Percentiles rank a stretch among this genome's conserved stretches.
Evolutionary conservation across 2,329 filamentous ascomycete species (phyloP).

Genomic region (Lachnellula suecica): DNA sequence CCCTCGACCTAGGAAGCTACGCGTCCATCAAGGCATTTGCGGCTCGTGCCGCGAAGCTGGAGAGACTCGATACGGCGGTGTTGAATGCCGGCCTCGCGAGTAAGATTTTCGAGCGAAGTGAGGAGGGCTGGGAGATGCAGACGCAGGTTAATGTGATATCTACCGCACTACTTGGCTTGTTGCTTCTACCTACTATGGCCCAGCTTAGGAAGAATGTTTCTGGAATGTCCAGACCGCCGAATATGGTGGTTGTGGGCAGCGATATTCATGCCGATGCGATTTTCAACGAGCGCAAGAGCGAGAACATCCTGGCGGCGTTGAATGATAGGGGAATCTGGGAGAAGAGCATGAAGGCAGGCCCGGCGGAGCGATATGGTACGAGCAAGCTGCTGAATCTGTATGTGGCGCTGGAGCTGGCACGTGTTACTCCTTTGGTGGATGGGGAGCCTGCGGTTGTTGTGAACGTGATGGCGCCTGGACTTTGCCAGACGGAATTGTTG

Average conservation of each 20-base stretch:
- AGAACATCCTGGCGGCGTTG: slow-evolving; percentile 13
- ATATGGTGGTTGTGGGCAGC: slow-evolving; percentile 40
- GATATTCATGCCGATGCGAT: slow-evolving; percentile 35
- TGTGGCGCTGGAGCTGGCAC: slow-evolving; percentile 22
- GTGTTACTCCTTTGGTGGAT: slow-evolving; percentile 14
- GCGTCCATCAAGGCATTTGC: slow-evolving; percentile 6
- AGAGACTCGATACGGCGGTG: slow-evolving; percentile 11
- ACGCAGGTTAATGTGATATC: slow-evolving; percentile 29
- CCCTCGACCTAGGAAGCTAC: slow-evolving; percentile 5
- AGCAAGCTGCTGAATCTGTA: slow-evolving; percentile 27
- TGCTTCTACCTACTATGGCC: slow-evolving; percentile 22
- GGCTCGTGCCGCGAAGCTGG: neutral
- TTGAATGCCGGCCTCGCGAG: slow-evolving; percentile 16
- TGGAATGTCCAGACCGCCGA: slow-evolving; percentile 31
- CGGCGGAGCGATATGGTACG: slow-evolving; percentile 24
- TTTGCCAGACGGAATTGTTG: slow-evolving; percentile 29
- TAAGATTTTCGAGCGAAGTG: slow-evolving; percentile 2
- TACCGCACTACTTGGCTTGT: slow-evolving; percentile 22
- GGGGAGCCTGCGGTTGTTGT: slow-evolving; percentile 23
- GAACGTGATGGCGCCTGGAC: slow-evolving; percentile 27
- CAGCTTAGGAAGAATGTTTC: slow-evolving; percentile 23
- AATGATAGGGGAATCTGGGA: slow-evolving; percentile 10
- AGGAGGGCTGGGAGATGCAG: slow-evolving; percentile 18
- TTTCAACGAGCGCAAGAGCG: slow-evolving; percentile 35
- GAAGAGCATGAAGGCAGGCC: neutral